Evolutionary conservation across 1,139 yeast genomes (phyloP).

Genomic region (Diutina neorugosa): DNA sequence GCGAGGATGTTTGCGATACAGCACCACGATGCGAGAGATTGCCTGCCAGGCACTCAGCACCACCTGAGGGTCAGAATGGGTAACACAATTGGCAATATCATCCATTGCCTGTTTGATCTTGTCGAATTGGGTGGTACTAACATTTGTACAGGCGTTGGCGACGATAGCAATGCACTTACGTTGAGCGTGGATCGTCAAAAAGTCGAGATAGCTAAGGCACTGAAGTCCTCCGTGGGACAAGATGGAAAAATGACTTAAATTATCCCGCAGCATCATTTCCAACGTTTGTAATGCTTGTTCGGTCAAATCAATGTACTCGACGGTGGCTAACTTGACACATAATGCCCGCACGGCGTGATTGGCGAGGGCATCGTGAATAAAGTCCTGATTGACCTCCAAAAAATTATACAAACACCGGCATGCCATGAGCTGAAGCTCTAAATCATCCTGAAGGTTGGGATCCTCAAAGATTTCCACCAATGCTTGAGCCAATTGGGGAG

Average conservation of each 20-base stretch:
- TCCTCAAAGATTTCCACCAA: slow-evolving; percentile 50
- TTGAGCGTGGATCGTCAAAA: slow-evolving; percentile 83
- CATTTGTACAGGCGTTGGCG: slow-evolving; percentile 56
- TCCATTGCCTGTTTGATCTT: slow-evolving; percentile 49
- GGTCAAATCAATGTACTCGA: slow-evolving; percentile 73
- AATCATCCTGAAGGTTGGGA: slow-evolving; percentile 46
- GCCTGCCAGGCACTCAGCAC: slow-evolving; percentile 61
- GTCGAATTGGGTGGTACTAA: slow-evolving; percentile 32
- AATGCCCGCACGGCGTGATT: slow-evolving; percentile 41
- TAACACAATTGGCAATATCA: slow-evolving; percentile 49
- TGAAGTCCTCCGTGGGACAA: slow-evolving; percentile 55
- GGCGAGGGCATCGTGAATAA: slow-evolving; percentile 51
- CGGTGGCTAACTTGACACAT: background rate
- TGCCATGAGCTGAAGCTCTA: slow-evolving; percentile 73
- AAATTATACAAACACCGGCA: slow-evolving; percentile 79
- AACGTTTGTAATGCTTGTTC: slow-evolving; percentile 81
- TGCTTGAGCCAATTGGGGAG: slow-evolving; percentile 40
- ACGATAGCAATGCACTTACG: slow-evolving; percentile 69
- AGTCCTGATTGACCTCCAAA: slow-evolving; percentile 63
- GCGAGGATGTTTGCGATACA: background rate
- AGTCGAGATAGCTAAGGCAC: slow-evolving; percentile 69
- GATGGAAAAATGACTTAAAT: slow-evolving; percentile 36
- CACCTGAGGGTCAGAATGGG: slow-evolving; percentile 49
- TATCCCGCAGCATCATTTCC: slow-evolving; percentile 52
- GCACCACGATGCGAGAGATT: slow-evolving; percentile 41